Conservation (phyloP, 2,329 filamentous ascomycete genomes). For the Lizonia empirigonia region DNA sequence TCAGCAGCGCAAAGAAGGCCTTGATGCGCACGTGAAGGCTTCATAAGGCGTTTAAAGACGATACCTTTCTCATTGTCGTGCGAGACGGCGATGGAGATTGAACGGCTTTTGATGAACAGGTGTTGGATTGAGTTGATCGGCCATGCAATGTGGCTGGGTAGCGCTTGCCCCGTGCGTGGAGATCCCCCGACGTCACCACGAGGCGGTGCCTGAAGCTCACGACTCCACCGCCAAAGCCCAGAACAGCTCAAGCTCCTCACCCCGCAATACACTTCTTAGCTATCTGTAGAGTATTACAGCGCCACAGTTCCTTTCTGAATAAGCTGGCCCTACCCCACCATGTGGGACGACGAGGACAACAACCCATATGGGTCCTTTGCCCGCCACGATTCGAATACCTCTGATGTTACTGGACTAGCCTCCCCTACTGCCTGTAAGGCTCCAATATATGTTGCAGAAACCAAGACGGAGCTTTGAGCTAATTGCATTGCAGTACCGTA, state of each 20-base stretch:
- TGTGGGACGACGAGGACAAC: slow-evolving; percentile 99
- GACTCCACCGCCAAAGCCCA: slow-evolving; percentile 11
- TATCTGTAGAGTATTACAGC: not conserved
- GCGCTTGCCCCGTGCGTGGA: slow-evolving; percentile 9
- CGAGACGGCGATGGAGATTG: not conserved
- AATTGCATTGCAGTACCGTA: slow-evolving; percentile 48
- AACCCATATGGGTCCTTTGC: slow-evolving; percentile 97
- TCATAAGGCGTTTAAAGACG: too few relatives aligned
- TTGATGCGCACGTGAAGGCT: too few relatives aligned
- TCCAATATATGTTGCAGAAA: not conserved
- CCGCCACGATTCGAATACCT: slow-evolving; percentile 78
- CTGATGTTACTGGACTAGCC: slow-evolving; percentile 57
- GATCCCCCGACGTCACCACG: slow-evolving; percentile 11
- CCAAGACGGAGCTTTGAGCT: not conserved
- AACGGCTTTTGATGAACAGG: not conserved
- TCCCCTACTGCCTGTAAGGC: slow-evolving; percentile 48
- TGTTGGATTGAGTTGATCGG: not conserved
- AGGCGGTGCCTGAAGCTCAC: slow-evolving; percentile 13
- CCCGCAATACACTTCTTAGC: not conserved
- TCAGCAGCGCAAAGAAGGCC: too few relatives aligned
- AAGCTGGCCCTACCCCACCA: slow-evolving; percentile 48
- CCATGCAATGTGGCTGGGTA: slow-evolving; percentile 4
- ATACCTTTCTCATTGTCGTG: not conserved
- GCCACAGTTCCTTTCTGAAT: not conserved
- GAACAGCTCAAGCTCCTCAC: slow-evolving; percentile 7